Base-by-base conservation (phyloP, 805 yeast species). In the Ogataea polymorpha region DNA sequence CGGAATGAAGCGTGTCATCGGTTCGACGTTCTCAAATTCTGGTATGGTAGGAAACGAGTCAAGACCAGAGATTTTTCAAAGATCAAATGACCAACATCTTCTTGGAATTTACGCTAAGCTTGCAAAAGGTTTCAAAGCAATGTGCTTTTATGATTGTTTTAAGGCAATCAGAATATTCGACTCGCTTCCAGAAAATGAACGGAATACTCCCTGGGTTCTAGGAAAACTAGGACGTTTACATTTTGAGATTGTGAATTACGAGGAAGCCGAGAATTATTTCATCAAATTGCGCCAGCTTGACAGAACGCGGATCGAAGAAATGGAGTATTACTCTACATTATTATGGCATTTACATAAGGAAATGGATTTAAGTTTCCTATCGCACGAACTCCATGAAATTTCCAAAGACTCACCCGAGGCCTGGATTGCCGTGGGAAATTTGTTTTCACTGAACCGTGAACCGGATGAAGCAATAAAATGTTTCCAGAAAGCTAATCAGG, bases 341-440 rank as follows among this genome's bases (percentile, higher is more conserved):
- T 69, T 91, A 44, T 91, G 99, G 99, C 98, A 93, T 66, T 65
- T 89, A 36, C 91, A 85, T 41, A 82, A 81, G 54, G 89, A 85
- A 35, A 76, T 79, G 15, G 90, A 82, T 41, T 70, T 93, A 37
- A 81, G 93, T n/a, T 80, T 74, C 53, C 69, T 93, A 42, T 86
- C 96, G 3, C 86, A 86, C 57, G 96, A 89, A 50, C 67, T 91
- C 30, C 70, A 80, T 47, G 86, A 80, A 43, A 67, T 80, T 13
- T 78, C 83, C 50, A 62, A 71, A n/a, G 52, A 57, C 16, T 69
- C 82, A 10, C 85, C 96, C 6, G 83, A 88, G 49, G 80, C 96
- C 0, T 91, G 99, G 98, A 84, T 93, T 49, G 82, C 85, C 1
- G 71, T 89, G 44, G 99, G 99, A 1, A 93, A 91, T 60, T 73